A percentile compares a stretch with the other conserved stretches of the same genome.
Conservation (phyloP, 1,139 yeast genomes). For the Sugiyamaella sp. region DNA sequence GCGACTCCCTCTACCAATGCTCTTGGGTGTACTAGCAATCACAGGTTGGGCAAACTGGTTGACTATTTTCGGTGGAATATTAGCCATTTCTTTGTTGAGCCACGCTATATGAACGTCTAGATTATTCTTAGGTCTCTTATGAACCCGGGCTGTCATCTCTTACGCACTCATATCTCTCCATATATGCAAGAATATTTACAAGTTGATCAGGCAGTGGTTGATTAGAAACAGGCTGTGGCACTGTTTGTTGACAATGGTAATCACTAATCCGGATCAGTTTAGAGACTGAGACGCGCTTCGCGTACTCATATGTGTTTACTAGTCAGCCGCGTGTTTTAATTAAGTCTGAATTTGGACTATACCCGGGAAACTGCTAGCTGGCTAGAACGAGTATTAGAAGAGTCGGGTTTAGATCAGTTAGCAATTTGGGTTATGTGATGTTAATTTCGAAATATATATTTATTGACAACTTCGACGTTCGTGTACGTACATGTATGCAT, state of each 20-base stretch:
- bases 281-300: not conserved
- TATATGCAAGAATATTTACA: too few species aligned
- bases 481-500: too few species aligned
- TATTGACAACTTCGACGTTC: too few species aligned
- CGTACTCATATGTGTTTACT: not conserved
- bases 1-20: not conserved
- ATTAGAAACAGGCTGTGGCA: too few species aligned
- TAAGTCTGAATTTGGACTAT: too few species aligned
- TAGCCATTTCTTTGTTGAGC: constrained; percentile 6
- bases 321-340: not conserved
- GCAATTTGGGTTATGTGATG: too few species aligned
- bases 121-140: constrained; percentile 14
- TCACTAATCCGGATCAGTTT: not conserved
- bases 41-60: constrained; percentile 12
- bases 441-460: too few species aligned
- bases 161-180: not conserved
- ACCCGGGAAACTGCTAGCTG: too few species aligned
- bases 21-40: constrained; percentile 5
- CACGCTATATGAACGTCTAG: constrained; percentile 7
- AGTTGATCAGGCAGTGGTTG: too few species aligned
- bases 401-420: too few species aligned
- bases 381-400: too few species aligned
- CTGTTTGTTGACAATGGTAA: not conserved
- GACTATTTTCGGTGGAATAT: constrained; percentile 11
- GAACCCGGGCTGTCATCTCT: constrained; percentile 3